Percentiles rank a stretch among this genome's conserved stretches.
Conservation (phyloP, 305 asterid genomes). For the Solanum hybrid region DNA sequence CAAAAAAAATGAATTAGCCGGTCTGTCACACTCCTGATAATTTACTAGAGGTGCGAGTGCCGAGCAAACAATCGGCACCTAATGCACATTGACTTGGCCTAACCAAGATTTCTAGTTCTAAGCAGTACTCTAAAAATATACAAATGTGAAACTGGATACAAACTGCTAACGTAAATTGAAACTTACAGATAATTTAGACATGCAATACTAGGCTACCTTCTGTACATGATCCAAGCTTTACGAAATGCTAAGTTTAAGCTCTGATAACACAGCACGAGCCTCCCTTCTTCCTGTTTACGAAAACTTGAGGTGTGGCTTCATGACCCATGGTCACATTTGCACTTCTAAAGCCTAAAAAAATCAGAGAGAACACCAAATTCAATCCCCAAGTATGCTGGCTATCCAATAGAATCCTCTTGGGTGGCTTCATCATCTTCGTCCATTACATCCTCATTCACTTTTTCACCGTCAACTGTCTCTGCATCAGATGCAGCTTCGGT, state of each 20-base stretch:
- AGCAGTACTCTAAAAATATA: not conserved
- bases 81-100: not conserved
- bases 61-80: not conserved
- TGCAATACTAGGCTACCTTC: not conserved
- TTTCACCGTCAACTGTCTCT: slow-evolving; percentile 35
- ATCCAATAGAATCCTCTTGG: slow-evolving; percentile 47
- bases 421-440: slow-evolving; percentile 54
- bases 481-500: slow-evolving; percentile 42
- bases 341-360: not conserved
- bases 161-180: not conserved
- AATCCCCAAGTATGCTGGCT: not conserved
- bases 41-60: not conserved
- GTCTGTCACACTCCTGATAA: not conserved
- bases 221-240: not conserved
- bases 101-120: not conserved
- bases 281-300: not conserved
- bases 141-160: not conserved
- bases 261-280: not conserved
- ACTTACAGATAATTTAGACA: not conserved
- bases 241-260: not conserved
- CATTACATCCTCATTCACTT: slow-evolving; percentile 28
- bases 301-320: not conserved
- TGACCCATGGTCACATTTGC: not conserved
- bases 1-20: not conserved
- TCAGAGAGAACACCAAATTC: not conserved